phyloP scores from a whole-genome alignment of 768 basidiomycete genomes.

The Roridomyces roridus region DNA sequence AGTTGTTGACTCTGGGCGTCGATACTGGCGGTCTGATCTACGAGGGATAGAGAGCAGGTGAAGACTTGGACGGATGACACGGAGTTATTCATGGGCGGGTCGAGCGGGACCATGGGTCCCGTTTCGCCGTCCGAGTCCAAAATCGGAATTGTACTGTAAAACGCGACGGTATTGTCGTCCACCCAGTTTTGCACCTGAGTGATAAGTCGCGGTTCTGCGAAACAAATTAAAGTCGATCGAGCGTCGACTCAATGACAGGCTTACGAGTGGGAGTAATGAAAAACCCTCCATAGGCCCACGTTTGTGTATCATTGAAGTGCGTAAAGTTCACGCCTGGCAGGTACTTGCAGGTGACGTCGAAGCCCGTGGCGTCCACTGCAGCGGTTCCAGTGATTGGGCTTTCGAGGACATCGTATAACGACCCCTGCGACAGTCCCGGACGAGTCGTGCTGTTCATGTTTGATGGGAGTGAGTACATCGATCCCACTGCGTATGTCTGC shows the following conservation, averaged over 20 bases:
- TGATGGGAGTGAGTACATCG: background rate
- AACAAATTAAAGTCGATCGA: no score
- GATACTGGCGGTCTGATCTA: background rate
- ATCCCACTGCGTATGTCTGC: background rate
- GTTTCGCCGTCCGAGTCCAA: background rate
- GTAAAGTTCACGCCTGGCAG: background rate
- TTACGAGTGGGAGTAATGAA: background rate
- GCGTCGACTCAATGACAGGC: no score
- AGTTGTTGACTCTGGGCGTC: background rate
- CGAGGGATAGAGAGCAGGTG: background rate
- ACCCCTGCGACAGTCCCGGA: background rate
- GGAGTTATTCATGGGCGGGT: background rate
- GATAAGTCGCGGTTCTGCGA: no score
- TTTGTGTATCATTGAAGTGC: background rate
- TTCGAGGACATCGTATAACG: conserved; percentile 3
- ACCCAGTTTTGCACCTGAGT: no score
- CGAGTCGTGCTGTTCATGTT: background rate
- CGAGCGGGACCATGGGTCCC: background rate
- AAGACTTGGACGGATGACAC: background rate
- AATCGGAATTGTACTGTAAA: conserved; percentile 3
- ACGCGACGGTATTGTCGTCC: background rate
- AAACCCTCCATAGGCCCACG: background rate
- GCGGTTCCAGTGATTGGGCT: background rate
- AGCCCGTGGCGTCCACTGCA: background rate
- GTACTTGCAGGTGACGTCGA: conserved; percentile 2